phyloP scores from a whole-genome alignment of 768 basidiomycete species.

The Daedaleopsis sinensis region DNA sequence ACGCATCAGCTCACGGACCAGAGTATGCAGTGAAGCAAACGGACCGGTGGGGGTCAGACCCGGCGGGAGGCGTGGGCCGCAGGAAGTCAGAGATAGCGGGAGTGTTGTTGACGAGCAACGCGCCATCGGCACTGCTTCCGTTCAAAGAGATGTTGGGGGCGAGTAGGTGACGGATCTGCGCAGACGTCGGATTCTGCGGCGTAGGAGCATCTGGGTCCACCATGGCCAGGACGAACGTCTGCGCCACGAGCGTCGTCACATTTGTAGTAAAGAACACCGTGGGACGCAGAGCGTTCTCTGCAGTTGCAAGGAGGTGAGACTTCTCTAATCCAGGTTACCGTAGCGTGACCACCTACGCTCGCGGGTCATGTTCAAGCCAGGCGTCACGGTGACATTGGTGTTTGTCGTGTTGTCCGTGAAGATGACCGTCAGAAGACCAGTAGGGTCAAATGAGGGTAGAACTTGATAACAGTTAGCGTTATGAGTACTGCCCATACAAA shows the following conservation, averaged over 20 bases:
- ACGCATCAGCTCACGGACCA: not conserved
- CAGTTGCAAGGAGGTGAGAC: not conserved
- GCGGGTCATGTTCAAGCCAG: slow-evolving; percentile 17
- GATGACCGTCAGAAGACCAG: slow-evolving; percentile 17
- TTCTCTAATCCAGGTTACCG: not conserved
- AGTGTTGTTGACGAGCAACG: slow-evolving; percentile 31
- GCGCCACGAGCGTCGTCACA: slow-evolving; percentile 7
- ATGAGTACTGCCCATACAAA: not conserved
- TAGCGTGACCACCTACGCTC: slow-evolving; percentile 17
- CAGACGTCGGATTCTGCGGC: slow-evolving; percentile 29
- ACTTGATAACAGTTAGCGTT: slow-evolving; percentile 4
- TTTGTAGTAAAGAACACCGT: slow-evolving; percentile 10
- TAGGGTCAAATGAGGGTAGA: slow-evolving; percentile 18
- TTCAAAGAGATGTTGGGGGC: slow-evolving; percentile 27
- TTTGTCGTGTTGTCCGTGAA: slow-evolving; percentile 19
- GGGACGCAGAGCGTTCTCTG: slow-evolving; percentile 19
- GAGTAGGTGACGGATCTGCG: slow-evolving; percentile 36
- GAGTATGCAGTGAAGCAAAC: not conserved
- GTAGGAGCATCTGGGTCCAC: slow-evolving; percentile 40
- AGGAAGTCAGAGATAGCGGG: slow-evolving; percentile 35
- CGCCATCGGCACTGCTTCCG: slow-evolving; percentile 11
- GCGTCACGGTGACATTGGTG: slow-evolving; percentile 12
- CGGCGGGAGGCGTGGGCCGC: slow-evolving; percentile 34
- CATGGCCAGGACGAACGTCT: slow-evolving; percentile 34
- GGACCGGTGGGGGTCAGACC: slow-evolving; percentile 37